phyloP scores from a whole-genome alignment of 176 grass and related monocot species.

The Rhynchospora tenuis region DNA sequence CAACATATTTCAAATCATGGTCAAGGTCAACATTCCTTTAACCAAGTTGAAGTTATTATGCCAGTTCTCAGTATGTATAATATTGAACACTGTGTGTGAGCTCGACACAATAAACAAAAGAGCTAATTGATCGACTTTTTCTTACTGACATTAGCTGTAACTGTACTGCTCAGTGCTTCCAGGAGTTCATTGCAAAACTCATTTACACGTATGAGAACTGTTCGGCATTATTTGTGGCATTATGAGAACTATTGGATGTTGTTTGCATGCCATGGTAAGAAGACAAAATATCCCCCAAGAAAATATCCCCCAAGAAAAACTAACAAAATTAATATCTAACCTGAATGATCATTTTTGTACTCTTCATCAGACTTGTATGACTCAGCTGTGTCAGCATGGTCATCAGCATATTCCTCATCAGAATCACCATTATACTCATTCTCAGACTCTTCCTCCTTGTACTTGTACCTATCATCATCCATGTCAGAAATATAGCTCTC shows the following conservation, averaged over 20 bases:
- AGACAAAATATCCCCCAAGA: no score
- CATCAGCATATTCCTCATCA: slow-evolving; percentile 54
- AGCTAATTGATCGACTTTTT: not conserved
- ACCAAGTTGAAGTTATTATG: no score
- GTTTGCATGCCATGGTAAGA: no score
- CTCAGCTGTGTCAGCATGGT: slow-evolving; percentile 29
- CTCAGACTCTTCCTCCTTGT: slow-evolving; percentile 43
- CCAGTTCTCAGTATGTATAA: not conserved
- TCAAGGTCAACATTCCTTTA: not conserved
- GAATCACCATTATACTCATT: slow-evolving; percentile 40
- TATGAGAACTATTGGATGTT: no score
- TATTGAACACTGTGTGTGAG: not conserved
- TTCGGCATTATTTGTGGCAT: not conserved
- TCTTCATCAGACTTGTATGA: slow-evolving; percentile 63
- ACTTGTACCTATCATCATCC: slow-evolving; percentile 74
- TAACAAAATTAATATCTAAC: slow-evolving; percentile 17
- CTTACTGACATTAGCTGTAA: not conserved
- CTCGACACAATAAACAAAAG: not conserved
- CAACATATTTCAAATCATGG: not conserved
- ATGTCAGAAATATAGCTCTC: slow-evolving; percentile 55
- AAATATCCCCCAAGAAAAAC: no score
- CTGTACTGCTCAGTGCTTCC: not conserved
- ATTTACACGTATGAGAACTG: not conserved
- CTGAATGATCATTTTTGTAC: slow-evolving; percentile 58
- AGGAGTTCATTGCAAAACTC: not conserved